A percentile compares a stretch with the other conserved stretches of the same genome.
Conservation (phyloP, 2,329 filamentous ascomycete species). For the Microdochium paspali region DNA sequence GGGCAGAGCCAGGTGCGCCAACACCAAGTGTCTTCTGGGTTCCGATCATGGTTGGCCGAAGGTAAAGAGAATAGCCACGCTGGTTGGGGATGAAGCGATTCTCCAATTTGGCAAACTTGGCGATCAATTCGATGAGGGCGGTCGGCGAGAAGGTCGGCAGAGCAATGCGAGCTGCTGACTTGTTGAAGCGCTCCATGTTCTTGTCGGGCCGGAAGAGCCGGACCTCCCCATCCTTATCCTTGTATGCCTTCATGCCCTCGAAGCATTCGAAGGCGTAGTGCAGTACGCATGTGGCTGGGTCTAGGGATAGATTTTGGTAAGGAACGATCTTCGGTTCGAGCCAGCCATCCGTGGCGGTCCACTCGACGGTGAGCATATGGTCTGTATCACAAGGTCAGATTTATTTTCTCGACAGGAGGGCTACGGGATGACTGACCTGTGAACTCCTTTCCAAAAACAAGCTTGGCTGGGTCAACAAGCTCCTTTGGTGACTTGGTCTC, state of each 20-base stretch:
- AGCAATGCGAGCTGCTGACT: constrained; percentile 82
- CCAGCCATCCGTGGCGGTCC: constrained; percentile 83
- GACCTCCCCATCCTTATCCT: constrained; percentile 67
- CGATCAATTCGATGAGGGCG: constrained; percentile 71
- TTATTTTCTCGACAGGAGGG: background rate
- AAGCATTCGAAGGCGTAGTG: constrained; percentile 98
- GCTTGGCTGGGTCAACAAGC: constrained; percentile 64
- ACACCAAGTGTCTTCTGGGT: constrained; percentile 93
- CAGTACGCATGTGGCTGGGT: constrained; percentile 93
- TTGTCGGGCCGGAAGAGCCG: constrained; percentile 88
- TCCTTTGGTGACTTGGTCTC: constrained; percentile 68
- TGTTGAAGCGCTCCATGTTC: constrained; percentile 95
- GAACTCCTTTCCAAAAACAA: constrained; percentile 86
- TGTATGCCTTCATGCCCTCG: constrained; percentile 99
- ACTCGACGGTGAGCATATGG: constrained; percentile 94
- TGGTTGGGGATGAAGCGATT: constrained; percentile 80
- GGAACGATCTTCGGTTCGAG: constrained; percentile 72
- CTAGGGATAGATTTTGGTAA: constrained; percentile 94
- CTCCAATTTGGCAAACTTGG: constrained; percentile 70
- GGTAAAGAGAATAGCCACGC: constrained; percentile 88
- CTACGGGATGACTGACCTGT: constrained; percentile 50
- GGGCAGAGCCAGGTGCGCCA: constrained; percentile 79
- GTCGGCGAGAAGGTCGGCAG: constrained; percentile 75
- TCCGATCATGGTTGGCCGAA: constrained; percentile 94
- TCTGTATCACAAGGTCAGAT: constrained; percentile 41